Percentiles rank a stretch among this genome's conserved stretches.
phyloP scores from a whole-genome alignment of 2,329 filamentous ascomycete genomes.

The Penicillium sp. region DNA sequence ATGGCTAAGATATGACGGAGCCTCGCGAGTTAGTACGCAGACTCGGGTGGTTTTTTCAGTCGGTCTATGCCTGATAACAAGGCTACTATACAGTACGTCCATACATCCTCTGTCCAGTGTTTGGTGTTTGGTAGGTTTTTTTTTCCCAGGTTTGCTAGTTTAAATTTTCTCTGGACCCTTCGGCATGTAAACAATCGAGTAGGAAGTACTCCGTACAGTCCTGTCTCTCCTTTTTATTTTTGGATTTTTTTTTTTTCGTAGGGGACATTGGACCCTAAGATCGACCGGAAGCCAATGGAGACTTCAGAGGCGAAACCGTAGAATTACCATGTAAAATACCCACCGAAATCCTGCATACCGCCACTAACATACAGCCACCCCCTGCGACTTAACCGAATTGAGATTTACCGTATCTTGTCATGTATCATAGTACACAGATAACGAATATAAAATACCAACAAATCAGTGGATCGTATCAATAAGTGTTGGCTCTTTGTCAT shows the following conservation, averaged over 20 bases:
- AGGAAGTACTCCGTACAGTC: not conserved
- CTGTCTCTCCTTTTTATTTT: not conserved
- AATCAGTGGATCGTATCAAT: not conserved
- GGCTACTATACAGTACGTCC: too few relatives aligned
- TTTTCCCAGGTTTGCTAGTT: not conserved
- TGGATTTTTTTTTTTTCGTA: not conserved
- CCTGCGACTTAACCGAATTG: not conserved
- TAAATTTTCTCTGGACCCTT: not conserved
- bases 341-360: not conserved
- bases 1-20: not conserved
- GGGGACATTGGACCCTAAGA: not conserved
- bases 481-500: not conserved
- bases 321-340: not conserved
- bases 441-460: not conserved
- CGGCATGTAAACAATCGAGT: not conserved
- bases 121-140: not conserved
- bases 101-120: too few relatives aligned
- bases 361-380: not conserved
- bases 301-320: not conserved
- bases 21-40: not conserved
- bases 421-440: not conserved
- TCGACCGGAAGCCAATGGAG: not conserved
- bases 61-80: not conserved
- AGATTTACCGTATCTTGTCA: not conserved
- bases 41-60: not conserved